Evolutionary conservation across 208 protist genomes (phyloP), one percentile per base, ranked within the genome.

Genomic region (Naegleria lovaniensis): DNA sequence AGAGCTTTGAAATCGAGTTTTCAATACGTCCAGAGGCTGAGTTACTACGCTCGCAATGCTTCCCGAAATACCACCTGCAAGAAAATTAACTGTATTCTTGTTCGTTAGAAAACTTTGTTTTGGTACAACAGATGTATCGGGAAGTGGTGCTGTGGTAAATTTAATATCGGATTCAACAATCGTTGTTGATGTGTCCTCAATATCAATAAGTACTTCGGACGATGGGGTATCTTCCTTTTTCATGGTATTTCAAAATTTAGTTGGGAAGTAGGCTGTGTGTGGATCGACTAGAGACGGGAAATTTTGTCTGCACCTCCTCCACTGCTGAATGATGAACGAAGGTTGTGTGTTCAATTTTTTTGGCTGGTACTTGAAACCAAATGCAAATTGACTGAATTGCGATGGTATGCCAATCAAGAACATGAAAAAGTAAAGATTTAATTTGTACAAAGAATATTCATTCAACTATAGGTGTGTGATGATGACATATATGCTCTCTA

Each of bases 1-100:
- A 67, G 48, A 55, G 29, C 67, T 79, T 89, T 89, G 85, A 11
- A 89, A 29, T 67, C 85, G 55, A 29, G 48, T 67, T 89, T 67
- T 89, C 6, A 89, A 25, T 11, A 89, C 85, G 22, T 89, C 85
- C 6, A 89, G 29, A 19, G 85, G 85, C 39, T 89, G 85, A 7
- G 85, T 89, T 41, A 67, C 15, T 40, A 40, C 51, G 6, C 48
- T 29, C 0, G n/a, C 85, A 38, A 40, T 40, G 19, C 11, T 16
- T 39, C 48, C 48, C 13, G 83, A 85, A 22, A 85, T 79, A 36
- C 16, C 16, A 36, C 67, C 67, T 79, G 29, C 67, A 36, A 36
- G 29, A 33, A 79, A 79, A 79, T 79, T 67, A 67, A 67, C 22
- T 22, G 55, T 67, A 19, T 67, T 67, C 55, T 67, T 67, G 13